These are phyloP conservation scores for Dioscorea alata DNA, from an alignment of 106 monocot genomes.

Conservation along the genomic window DNA sequence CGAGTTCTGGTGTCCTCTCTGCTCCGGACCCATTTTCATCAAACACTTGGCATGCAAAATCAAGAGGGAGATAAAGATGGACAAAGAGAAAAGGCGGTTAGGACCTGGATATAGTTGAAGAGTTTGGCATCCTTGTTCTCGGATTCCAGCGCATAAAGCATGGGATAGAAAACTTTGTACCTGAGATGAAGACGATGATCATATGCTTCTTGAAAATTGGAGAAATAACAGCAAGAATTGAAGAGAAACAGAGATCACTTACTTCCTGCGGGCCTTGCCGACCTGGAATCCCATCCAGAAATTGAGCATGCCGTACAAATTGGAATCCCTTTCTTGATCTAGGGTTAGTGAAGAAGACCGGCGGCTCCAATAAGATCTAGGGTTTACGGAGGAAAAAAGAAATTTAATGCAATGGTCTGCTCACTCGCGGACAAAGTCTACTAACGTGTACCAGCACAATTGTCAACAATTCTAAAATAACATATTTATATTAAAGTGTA, in stretches of 20 bases:
- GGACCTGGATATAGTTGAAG: slow-evolving; percentile 91
- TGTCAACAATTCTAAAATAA: no score
- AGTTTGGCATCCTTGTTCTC: slow-evolving; percentile 93
- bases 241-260: background rate
- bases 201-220: background rate
- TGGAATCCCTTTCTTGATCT: no score
- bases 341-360: no score
- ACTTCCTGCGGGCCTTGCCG: slow-evolving; percentile 78
- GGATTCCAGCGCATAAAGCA: slow-evolving; percentile 66
- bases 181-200: slow-evolving; percentile 17
- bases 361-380: no score
- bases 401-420: no score
- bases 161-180: slow-evolving; percentile 89
- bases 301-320: slow-evolving; percentile 75
- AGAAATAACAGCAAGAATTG: background rate
- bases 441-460: no score
- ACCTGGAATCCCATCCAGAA: slow-evolving; percentile 90
- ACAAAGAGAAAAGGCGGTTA: background rate
- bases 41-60: no score
- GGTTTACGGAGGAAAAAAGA: no score
- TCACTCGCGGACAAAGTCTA: no score
- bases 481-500: no score
- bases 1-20: slow-evolving; percentile 98
- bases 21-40: background rate
- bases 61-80: no score